Evolutionary conservation across 1,139 yeast species (phyloP).

Genomic region (Geotrichum macrosporum): DNA sequence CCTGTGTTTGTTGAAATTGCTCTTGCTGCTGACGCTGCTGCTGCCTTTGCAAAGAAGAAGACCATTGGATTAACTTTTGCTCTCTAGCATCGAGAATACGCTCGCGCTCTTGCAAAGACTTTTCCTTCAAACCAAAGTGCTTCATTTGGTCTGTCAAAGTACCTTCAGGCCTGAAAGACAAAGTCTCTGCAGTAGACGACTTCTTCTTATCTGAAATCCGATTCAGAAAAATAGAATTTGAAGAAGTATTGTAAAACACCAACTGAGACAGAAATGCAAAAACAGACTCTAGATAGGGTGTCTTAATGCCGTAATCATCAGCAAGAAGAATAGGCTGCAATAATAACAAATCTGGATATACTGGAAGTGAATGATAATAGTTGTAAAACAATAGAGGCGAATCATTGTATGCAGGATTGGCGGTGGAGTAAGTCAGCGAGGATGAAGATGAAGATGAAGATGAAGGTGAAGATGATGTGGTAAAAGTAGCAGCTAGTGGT

Average conservation of each 20-base stretch:
- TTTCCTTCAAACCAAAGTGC: slow-evolving; percentile 11
- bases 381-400: slow-evolving; percentile 58
- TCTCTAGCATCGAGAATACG: slow-evolving; percentile 8
- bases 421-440: slow-evolving; percentile 16
- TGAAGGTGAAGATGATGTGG: slow-evolving; percentile 23
- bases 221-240: slow-evolving; percentile 12
- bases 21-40: slow-evolving; percentile 1
- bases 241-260: slow-evolving; percentile 12
- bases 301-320: slow-evolving; percentile 77
- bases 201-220: slow-evolving; percentile 8
- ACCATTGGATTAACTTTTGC: slow-evolving; percentile 16
- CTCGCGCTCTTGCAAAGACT: slow-evolving; percentile 17
- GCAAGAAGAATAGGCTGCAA: slow-evolving; percentile 83
- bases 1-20: slow-evolving; percentile 2
- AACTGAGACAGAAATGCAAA: slow-evolving; percentile 47
- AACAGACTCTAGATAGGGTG: slow-evolving; percentile 84
- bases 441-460: slow-evolving; percentile 20
- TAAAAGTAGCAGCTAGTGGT: slow-evolving; percentile 1
- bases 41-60: slow-evolving; percentile 8
- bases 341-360: slow-evolving; percentile 68
- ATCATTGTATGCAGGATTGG: slow-evolving; percentile 35
- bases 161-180: background rate
- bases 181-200: background rate
- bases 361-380: slow-evolving; percentile 50
- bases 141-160: slow-evolving; percentile 5